Conservation (phyloP, 2,329 filamentous ascomycete species). For the Coniochaeta sp. region DNA sequence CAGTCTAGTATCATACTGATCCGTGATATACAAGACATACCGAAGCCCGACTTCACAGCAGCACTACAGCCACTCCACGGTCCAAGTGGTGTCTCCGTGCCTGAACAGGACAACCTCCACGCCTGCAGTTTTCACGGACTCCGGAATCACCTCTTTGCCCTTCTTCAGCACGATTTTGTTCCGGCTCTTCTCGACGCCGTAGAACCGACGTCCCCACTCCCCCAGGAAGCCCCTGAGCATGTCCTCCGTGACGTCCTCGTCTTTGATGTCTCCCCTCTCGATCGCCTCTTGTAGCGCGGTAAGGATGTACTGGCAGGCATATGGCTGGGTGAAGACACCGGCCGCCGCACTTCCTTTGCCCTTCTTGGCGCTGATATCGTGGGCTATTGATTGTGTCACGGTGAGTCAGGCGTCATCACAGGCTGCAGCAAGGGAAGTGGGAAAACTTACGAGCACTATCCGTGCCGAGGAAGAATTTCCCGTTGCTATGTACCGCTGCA, state of each 20-base stretch:
- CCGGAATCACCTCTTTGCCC: constrained; percentile 44
- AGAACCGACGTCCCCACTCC: constrained; percentile 45
- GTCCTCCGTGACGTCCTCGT: constrained; percentile 46
- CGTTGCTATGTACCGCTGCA: constrained; percentile 49
- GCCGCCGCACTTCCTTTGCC: constrained; percentile 54
- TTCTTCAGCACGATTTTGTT: constrained; percentile 50
- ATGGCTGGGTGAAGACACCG: constrained; percentile 74
- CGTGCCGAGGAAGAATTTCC: constrained; percentile 67
- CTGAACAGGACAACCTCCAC: constrained; percentile 61
- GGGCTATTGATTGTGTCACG: constrained; percentile 28
- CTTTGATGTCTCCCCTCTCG: constrained; percentile 40
- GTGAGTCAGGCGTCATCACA: constrained; percentile 4
- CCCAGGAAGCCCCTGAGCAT: constrained; percentile 48
- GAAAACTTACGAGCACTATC: constrained; percentile 59
- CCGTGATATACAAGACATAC: too few species aligned
- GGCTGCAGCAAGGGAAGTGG: not conserved
- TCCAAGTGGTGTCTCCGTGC: constrained; percentile 54
- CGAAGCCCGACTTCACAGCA: not conserved
- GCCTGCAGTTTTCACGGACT: constrained; percentile 45
- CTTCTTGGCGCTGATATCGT: constrained; percentile 51
- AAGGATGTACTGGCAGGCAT: constrained; percentile 55
- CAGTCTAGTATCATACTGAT: too few species aligned
- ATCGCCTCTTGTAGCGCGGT: constrained; percentile 56
- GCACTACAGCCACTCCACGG: constrained; percentile 33
- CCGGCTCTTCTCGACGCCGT: constrained; percentile 42